Conservation (phyloP, 2,329 filamentous ascomycete species). For the Penicillium sp. region DNA sequence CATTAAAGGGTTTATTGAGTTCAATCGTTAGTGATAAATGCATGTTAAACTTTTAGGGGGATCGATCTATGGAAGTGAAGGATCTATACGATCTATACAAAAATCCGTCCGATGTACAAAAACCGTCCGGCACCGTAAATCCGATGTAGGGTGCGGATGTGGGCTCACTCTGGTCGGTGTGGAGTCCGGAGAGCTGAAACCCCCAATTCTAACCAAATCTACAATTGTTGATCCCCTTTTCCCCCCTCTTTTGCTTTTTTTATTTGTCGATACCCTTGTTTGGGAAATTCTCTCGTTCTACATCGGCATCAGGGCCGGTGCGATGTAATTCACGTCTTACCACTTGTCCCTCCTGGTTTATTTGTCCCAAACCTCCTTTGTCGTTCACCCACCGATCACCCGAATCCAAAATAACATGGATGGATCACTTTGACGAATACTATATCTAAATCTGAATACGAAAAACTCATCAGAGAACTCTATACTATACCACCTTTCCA, state of each 20-base stretch:
- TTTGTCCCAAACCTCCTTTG: slow-evolving; percentile 13
- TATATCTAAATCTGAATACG: not conserved
- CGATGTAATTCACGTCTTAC: slow-evolving; percentile 31
- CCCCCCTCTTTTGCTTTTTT: slow-evolving; percentile 22
- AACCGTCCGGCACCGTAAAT: too few species aligned
- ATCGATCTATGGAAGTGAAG: too few species aligned
- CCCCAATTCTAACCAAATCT: slow-evolving; percentile 1
- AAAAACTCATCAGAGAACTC: not conserved
- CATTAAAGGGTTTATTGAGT: too few species aligned
- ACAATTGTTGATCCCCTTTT: slow-evolving; percentile 19
- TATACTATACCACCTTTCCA: not conserved
- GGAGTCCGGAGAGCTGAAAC: too few species aligned
- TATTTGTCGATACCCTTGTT: not conserved
- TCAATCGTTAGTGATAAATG: too few species aligned
- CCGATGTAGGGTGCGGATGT: too few species aligned
- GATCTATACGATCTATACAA: too few species aligned
- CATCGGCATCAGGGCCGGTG: slow-evolving; percentile 19
- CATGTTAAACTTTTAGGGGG: too few species aligned
- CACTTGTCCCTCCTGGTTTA: slow-evolving; percentile 9
- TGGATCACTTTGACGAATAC: slow-evolving; percentile 14
- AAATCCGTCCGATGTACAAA: too few species aligned
- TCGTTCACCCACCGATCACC: not conserved
- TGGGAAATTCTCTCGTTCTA: not conserved
- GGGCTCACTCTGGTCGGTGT: too few species aligned
- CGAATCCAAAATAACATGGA: slow-evolving; percentile 18